Conservation (phyloP, 225 moss, liverwort and hornwort species). For the Neckera pumila region DNA sequence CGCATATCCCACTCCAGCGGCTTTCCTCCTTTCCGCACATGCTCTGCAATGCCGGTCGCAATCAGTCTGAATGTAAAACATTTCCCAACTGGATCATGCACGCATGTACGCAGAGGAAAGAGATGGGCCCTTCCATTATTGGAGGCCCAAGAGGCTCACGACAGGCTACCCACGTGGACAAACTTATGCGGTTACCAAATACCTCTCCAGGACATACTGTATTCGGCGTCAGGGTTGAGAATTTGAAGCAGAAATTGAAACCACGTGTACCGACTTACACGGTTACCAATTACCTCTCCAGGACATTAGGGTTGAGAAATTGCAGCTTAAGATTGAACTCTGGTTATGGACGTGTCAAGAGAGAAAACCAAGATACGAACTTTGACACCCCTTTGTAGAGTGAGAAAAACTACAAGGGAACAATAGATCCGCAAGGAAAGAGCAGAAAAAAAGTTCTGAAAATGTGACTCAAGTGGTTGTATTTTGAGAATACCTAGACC, state of each 20-base stretch:
- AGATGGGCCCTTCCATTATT: neutral
- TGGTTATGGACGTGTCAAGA: neutral
- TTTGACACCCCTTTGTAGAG: neutral
- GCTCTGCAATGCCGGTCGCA: constrained; percentile 1
- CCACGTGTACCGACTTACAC: neutral
- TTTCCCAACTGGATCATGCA: neutral
- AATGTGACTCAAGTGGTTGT: neutral
- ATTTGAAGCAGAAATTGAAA: neutral
- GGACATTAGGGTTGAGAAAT: neutral
- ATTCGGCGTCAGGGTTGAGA: neutral
- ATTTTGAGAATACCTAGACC: neutral
- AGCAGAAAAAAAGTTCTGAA: neutral
- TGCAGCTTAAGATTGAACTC: neutral
- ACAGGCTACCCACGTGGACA: neutral
- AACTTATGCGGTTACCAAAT: neutral
- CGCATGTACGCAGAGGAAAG: neutral
- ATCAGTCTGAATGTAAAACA: neutral
- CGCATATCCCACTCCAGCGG: constrained; percentile 50
- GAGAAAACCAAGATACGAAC: neutral
- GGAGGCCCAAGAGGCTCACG: neutral
- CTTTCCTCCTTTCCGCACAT: constrained; percentile 37
- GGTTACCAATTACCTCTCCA: neutral
- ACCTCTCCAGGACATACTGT: neutral
- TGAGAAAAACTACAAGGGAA: neutral
- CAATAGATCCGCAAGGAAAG: neutral